These are phyloP conservation scores for Amanita pseudoporphyria DNA, from an alignment of 768 basidiomycete genomes.

Conservation along the genomic window DNA sequence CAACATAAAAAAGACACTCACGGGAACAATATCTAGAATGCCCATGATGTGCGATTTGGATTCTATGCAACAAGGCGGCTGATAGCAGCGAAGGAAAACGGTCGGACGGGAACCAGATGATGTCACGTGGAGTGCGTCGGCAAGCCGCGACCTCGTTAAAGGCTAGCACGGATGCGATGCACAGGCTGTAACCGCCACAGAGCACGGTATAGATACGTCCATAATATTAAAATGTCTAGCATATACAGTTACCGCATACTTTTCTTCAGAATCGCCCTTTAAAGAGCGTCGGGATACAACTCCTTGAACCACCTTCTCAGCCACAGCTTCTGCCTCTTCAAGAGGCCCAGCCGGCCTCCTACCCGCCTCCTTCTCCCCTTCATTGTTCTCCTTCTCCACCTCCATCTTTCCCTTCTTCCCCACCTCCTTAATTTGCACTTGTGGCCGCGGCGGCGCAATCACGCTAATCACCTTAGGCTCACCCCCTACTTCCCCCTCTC, in stretches of 20 bases:
- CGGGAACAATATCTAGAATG: constrained; percentile 6
- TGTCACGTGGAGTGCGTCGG: background rate
- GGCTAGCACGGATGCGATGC: too few relatives aligned
- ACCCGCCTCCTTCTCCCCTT: constrained; percentile 8
- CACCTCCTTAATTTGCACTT: background rate
- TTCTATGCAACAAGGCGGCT: too few relatives aligned
- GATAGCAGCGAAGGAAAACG: too few relatives aligned
- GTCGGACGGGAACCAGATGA: background rate
- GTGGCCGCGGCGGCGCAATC: background rate
- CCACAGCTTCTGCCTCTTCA: constrained; percentile 39
- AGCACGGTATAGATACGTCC: background rate
- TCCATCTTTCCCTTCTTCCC: background rate
- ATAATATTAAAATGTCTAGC: constrained; percentile 2
- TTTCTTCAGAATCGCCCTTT: constrained; percentile 2
- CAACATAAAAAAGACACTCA: background rate
- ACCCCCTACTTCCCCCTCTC: background rate
- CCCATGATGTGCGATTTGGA: background rate
- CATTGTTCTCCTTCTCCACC: background rate
- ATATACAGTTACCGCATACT: background rate
- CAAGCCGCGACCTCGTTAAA: too few relatives aligned
- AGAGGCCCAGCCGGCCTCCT: constrained; percentile 30
- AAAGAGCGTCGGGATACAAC: constrained; percentile 35
- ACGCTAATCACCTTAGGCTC: constrained; percentile 29
- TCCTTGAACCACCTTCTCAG: constrained; percentile 45
- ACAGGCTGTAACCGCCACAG: too few relatives aligned